Evolutionary conservation across 1,284 basidiomycete species (phyloP), one percentile per base, ranked within the genome.

Genomic region (Malassezia obtusa): DNA sequence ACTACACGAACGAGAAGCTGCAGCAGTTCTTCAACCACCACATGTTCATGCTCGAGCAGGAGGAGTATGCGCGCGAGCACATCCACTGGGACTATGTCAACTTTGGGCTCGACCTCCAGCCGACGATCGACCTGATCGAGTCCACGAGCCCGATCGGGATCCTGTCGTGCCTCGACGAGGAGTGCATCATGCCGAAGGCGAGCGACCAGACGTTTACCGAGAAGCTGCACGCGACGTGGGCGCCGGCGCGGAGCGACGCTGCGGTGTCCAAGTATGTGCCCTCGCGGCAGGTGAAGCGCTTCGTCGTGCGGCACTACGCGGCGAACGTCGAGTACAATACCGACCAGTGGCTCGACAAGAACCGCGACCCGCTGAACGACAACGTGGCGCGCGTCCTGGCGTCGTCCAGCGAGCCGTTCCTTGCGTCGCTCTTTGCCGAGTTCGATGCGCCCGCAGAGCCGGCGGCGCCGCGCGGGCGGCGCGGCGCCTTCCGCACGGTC

Each of bases 61-160:
- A 99, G 73, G 94, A 99, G 76, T 98, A 99, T 76, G 82, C 89
- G 12, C 83, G 94, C 24, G 94, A 99, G 74, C 85, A 85, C 38
- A 99, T 99, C 75, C 84, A 92, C 58, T 99, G 94, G 94, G 86
- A 94, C 71, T 96, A 94, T 71, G 86, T 95, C 76, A 95, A 98
- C 77, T 99, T 99, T 74, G 94, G 92, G 15, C 80, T 96, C 43
- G 92, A 98, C 74, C 79, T 98, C 8, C 94, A 98, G 74, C 92
- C 94, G 0, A 98, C 94, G 0, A 98, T 99, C 74, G 92, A 98
- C 71, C 82, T 98, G 50, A 98, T 99, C 67, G 94, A 98, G 76
- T 80, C 84, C 0, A 61, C 62, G 7, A 61, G 60, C 14, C 79
- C 79, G 1, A 90, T 98, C 62, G 94, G 94, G 57, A 86, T 98